These are phyloP conservation scores for Kodamaea sp. DNA, from an alignment of 1,139 yeast species.

Conservation along the genomic window DNA sequence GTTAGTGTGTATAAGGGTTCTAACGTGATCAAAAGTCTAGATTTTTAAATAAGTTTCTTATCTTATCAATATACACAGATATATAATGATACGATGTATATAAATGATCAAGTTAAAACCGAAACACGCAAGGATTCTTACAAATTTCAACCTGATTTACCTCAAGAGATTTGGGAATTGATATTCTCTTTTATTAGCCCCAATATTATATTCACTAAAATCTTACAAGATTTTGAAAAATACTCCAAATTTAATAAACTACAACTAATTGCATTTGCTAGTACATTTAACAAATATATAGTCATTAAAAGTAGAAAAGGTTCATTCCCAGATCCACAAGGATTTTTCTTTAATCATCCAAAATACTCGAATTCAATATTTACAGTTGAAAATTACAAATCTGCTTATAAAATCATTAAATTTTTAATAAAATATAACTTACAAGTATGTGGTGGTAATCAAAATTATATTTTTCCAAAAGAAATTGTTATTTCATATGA, in stretches of 20 bases:
- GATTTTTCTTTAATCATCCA: slow-evolving; percentile 10
- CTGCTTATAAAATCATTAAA: slow-evolving; percentile 14
- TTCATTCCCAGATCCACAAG: slow-evolving; percentile 7
- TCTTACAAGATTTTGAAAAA: slow-evolving; percentile 7
- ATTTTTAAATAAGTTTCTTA: slow-evolving; percentile 7
- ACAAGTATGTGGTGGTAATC: slow-evolving; percentile 4
- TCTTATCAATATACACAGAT: slow-evolving; percentile 1
- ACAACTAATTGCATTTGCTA: slow-evolving; percentile 7
- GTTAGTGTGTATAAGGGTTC: neutral
- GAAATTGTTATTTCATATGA: slow-evolving; percentile 11
- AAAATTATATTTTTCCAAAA: slow-evolving; percentile 12
- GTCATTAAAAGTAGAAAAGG: slow-evolving; percentile 2
- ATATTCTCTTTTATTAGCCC: slow-evolving; percentile 12
- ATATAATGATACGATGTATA: slow-evolving; percentile 1
- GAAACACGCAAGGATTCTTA: neutral
- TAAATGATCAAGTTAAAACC: too few relatives aligned
- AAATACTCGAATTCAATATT: slow-evolving; percentile 6
- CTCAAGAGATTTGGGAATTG: slow-evolving; percentile 14
- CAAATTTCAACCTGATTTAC: slow-evolving; percentile 4
- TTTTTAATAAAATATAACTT: slow-evolving; percentile 13
- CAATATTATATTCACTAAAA: slow-evolving; percentile 13
- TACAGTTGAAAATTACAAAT: slow-evolving; percentile 11
- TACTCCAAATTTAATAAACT: slow-evolving; percentile 1
- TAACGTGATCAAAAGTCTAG: slow-evolving; percentile 5
- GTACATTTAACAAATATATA: slow-evolving; percentile 5